Conservation (phyloP, 768 basidiomycete genomes). For the Symmetrospora coprosmae region DNA sequence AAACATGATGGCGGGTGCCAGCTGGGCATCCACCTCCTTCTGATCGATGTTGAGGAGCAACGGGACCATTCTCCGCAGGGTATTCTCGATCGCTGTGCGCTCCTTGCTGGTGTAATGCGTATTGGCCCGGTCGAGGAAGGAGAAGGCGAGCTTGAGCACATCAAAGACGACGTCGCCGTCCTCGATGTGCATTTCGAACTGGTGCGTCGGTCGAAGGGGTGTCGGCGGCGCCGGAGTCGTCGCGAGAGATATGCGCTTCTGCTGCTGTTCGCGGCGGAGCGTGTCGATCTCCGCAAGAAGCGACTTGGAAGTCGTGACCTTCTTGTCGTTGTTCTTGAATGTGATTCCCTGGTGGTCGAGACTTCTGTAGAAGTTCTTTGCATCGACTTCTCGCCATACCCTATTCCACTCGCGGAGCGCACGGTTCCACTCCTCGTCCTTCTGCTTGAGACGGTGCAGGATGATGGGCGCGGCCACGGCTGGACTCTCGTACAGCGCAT, state of each 20-base stretch:
- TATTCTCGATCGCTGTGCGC: constrained; percentile 69
- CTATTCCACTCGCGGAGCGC: constrained; percentile 89
- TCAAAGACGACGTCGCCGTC: constrained; percentile 63
- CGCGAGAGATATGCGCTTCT: constrained; percentile 33
- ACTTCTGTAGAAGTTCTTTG: constrained; percentile 94
- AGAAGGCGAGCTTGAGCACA: constrained; percentile 67
- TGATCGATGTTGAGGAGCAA: constrained; percentile 50
- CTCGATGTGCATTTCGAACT: constrained; percentile 47
- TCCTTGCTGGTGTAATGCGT: constrained; percentile 50
- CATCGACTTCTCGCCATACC: constrained; percentile 92
- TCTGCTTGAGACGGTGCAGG: constrained; percentile 72
- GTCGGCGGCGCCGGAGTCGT: constrained; percentile 36
- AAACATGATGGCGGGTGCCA: constrained; percentile 32
- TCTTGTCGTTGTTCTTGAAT: constrained; percentile 94
- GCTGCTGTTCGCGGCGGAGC: constrained; percentile 42
- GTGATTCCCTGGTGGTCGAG: constrained; percentile 89
- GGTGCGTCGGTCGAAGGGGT: constrained; percentile 40
- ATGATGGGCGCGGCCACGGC: constrained; percentile 82
- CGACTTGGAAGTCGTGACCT: constrained; percentile 64
- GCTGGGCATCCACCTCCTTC: constrained; percentile 40
- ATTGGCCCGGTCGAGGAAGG: constrained; percentile 77
- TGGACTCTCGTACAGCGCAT: constrained; percentile 80
- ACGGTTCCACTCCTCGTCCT: constrained; percentile 92
- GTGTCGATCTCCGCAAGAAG: constrained; percentile 66
- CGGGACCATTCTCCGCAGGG: constrained; percentile 72